phyloP scores from a whole-genome alignment of 345 rosid genomes.

The Eucalyptus regnans region DNA sequence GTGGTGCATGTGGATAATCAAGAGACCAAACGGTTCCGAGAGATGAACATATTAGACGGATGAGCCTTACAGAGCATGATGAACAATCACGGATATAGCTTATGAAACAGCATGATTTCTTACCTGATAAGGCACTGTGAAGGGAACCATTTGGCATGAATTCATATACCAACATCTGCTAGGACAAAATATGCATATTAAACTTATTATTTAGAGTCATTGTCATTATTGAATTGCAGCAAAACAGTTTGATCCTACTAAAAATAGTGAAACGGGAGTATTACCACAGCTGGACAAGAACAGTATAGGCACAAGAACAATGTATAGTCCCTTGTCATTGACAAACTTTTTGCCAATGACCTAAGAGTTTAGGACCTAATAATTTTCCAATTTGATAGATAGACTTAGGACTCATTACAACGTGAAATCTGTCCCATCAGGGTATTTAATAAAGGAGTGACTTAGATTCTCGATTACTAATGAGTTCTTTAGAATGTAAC shows the following conservation, averaged over 20 bases:
- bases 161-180: slow-evolving; percentile 92
- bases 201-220: background rate
- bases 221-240: background rate
- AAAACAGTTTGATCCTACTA: background rate
- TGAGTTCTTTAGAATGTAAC: background rate
- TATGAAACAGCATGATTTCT: background rate
- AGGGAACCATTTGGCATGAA: slow-evolving; percentile 87
- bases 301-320: background rate
- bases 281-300: background rate
- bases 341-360: background rate
- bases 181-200: background rate
- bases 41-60: background rate
- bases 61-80: background rate
- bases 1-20: background rate
- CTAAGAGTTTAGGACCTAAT: background rate
- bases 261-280: background rate
- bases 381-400: background rate
- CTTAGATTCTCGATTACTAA: background rate
- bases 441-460: background rate
- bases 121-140: slow-evolving; percentile 72
- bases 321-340: background rate
- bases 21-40: background rate
- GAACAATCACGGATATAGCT: background rate
- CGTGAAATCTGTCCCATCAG: background rate
- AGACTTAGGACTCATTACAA: background rate